Evolutionary conservation across 1,284 basidiomycete genomes (phyloP).

Genomic region (Pyrrhoderma noxium): DNA sequence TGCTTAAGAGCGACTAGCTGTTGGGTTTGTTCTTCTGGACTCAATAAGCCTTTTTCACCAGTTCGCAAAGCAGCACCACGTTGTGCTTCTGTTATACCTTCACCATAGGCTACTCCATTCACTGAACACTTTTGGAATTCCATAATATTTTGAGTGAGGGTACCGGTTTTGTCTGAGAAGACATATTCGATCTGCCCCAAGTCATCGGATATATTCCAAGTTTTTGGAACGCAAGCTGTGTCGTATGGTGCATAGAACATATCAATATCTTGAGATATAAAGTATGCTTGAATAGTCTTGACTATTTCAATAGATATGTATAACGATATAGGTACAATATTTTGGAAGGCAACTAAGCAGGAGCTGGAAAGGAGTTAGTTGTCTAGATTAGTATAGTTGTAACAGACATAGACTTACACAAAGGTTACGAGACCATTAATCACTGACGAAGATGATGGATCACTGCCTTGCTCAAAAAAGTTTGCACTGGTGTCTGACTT

Average conservation of each 20-base stretch:
- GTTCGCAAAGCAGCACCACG: slow-evolving; percentile 83
- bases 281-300: slow-evolving; percentile 95
- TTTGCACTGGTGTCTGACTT: slow-evolving; percentile 59
- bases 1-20: slow-evolving; percentile 64
- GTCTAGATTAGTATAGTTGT: slow-evolving; percentile 11
- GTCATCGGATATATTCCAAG: slow-evolving; percentile 98
- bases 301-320: slow-evolving; percentile 98
- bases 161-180: slow-evolving; percentile 97
- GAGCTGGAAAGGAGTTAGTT: slow-evolving; percentile 39
- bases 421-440: slow-evolving; percentile 87
- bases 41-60: slow-evolving; percentile 48
- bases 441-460: slow-evolving; percentile 53
- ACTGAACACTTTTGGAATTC: slow-evolving; percentile 97
- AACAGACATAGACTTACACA: slow-evolving; percentile 48
- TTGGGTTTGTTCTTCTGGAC: slow-evolving; percentile 63
- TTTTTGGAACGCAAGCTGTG: slow-evolving; percentile 89
- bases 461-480: slow-evolving; percentile 64
- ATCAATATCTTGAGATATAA: slow-evolving; percentile 94
- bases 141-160: slow-evolving; percentile 95
- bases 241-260: slow-evolving; percentile 93
- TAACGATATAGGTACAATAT: slow-evolving; percentile 94
- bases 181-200: slow-evolving; percentile 97
- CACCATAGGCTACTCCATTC: slow-evolving; percentile 79
- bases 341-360: slow-evolving; percentile 92
- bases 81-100: slow-evolving; percentile 93